Evolutionary conservation across 345 rosid genomes (phyloP), one percentile per base, ranked within the genome.

Genomic region (Heritiera fomes): DNA sequence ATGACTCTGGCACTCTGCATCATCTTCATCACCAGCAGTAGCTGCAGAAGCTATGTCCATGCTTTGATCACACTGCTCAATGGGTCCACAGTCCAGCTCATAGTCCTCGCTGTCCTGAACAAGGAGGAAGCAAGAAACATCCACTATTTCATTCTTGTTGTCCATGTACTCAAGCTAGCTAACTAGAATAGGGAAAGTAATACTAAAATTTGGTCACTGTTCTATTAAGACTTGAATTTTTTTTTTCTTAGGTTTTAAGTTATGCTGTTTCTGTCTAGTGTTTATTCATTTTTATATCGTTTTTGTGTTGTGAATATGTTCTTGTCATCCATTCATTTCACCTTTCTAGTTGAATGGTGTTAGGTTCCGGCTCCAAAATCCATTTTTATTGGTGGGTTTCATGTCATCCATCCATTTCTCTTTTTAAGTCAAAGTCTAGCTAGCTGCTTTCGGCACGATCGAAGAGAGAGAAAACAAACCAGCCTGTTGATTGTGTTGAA

Each of bases 1-100:
- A 86, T 13, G 92, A 90, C 81, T 89, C 89, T 0, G 94, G n/a
- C n/a, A n/a, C n/a, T n/a, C n/a, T n/a, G n/a, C 94, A 79, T 90
- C 94, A 66, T 85, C 86, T 45, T 77, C 82, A 2, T 43, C 68
- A 10, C n/a, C n/a, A n/a, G n/a, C n/a, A n/a, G 0, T 30, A n/a
- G 10, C 11, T 0, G 0, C 41, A 6, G 23, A 45, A 2, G 17
- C 50, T 6, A 58, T 46, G 7, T 75, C 72, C 5, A 60, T 47
- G 75, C 52, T 59, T 5, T 46, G 53, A 69, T 52, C 58, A 52
- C 58, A 14, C 28, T 67, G 70, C 47, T 62, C 14, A 40, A 50
- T 71, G 32, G 50, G 12, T 17, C 56, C 83, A 49, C 56, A 49
- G 47, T 87, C 87, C 3, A 43, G 71, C 79, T 87, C 91, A 0